Conservation (phyloP, 1,284 basidiomycete species). For the Taiwanofungus camphoratus region DNA sequence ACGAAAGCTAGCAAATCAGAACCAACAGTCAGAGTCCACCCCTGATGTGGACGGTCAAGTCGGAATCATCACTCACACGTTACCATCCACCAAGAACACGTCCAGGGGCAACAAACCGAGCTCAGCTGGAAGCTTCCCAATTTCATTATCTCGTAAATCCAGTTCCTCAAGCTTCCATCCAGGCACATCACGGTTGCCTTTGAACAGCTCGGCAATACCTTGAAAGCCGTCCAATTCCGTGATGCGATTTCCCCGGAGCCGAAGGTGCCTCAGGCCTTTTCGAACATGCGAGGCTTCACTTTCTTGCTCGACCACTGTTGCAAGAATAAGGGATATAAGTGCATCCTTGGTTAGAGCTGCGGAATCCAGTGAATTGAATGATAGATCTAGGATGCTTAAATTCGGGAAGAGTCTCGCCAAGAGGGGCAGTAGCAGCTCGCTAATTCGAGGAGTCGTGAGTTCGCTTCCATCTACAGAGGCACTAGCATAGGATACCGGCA, state of each 20-base stretch:
- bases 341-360: slow-evolving; percentile 40
- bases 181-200: slow-evolving; percentile 52
- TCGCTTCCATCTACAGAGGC: slow-evolving; percentile 24
- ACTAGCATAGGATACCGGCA: slow-evolving; percentile 36
- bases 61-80: slow-evolving; percentile 53
- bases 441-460: slow-evolving; percentile 35
- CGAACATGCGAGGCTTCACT: slow-evolving; percentile 18
- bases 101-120: slow-evolving; percentile 71
- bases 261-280: slow-evolving; percentile 56
- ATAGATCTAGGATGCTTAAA: slow-evolving; percentile 60
- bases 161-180: slow-evolving; percentile 74
- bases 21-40: neutral
- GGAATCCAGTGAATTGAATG: slow-evolving; percentile 63
- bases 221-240: slow-evolving; percentile 56
- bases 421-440: slow-evolving; percentile 49
- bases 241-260: slow-evolving; percentile 62
- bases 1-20: slow-evolving; percentile 63
- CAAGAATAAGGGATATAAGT: slow-evolving; percentile 45
- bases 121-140: slow-evolving; percentile 58
- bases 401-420: slow-evolving; percentile 63
- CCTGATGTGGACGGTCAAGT: neutral
- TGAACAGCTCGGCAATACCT: slow-evolving; percentile 53
- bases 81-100: slow-evolving; percentile 78
- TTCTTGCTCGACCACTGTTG: slow-evolving; percentile 9
- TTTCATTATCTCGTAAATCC: slow-evolving; percentile 74